Evolutionary conservation across 129 eudicot species (phyloP), one percentile per base, ranked within the genome.

Genomic region (Saposhnikovia divaricata): DNA sequence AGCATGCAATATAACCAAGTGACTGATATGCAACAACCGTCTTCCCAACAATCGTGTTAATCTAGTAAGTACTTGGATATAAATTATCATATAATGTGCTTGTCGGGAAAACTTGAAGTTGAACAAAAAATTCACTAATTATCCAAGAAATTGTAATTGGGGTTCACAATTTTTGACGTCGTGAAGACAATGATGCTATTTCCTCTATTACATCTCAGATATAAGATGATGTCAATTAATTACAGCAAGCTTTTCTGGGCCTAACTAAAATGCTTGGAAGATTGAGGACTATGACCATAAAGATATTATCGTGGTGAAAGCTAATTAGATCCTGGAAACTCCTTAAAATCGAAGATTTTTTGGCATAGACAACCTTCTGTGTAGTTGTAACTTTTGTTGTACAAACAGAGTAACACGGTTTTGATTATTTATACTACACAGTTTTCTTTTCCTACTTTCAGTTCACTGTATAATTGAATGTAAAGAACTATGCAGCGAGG

Each of bases 311-410:
- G 0, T 31, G 34, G 34, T 68, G 73, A 34, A 68, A 31, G 5
- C 18, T 68, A 14, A 27, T 31, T 14, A 31, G 42, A 31, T 68
- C 19, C 23, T 31, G 9, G 73, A 34, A 68, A 31, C 73, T 31
- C 73, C 73, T 31, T 27, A 9, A 4, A 68, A 31, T 68, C 73
- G 10, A 4, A 31, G 73, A 68, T 68, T 31, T 31, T 66, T 4
- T 68, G 73, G 42, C 11, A 23, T 31, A 14, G 43, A 68, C 23
- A 28, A 1, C 43, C 73, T 31, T 61, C 31, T n/a, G 31, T 31
- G 16, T 68, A 68, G 43, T 13, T 68, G 73, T 31, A 68, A 68
- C 43, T 14, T 68, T 68, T 68, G 73, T 68, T 68, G 73, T 68
- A 68, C 4, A 68, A 34, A 34, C 37, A 34, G 37, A 34, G 37